phyloP scores from a whole-genome alignment of 2,329 filamentous ascomycete species.

The Colletotrichum chrysophilum region DNA sequence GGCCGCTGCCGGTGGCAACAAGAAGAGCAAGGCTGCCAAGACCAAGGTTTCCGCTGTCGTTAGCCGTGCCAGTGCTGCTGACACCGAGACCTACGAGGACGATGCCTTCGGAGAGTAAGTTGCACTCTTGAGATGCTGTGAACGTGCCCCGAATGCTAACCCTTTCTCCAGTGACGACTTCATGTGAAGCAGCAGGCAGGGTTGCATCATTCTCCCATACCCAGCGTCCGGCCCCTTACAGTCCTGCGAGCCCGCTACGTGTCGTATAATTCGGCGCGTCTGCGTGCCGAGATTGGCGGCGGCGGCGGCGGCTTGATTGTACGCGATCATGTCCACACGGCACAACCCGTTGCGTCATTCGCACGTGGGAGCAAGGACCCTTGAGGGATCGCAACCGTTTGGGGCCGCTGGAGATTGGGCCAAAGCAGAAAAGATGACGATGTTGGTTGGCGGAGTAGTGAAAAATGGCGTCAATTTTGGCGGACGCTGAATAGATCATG shows the following conservation, averaged over 20 bases:
- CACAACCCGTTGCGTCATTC: not conserved
- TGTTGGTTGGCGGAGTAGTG: not conserved
- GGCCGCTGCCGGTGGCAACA: conserved; percentile 87
- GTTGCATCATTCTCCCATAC: conserved; percentile 15
- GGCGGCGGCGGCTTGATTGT: not conserved
- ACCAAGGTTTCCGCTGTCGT: conserved; percentile 86
- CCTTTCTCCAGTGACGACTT: conserved; percentile 65
- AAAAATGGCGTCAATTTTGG: not conserved
- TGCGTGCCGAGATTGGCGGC: not conserved
- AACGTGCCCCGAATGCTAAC: conserved; percentile 24
- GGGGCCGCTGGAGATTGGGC: not conserved
- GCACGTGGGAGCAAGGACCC: not conserved
- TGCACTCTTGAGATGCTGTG: not conserved
- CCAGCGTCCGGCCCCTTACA: conserved; percentile 1
- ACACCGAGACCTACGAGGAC: conserved; percentile 81
- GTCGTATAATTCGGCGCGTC: not conserved
- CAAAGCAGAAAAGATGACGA: not conserved
- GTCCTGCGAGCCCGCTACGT: not conserved
- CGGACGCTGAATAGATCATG: not conserved
- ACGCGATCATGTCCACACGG: not conserved
- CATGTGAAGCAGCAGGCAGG: conserved; percentile 60
- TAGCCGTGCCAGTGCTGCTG: conserved; percentile 63
- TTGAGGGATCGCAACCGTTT: not conserved
- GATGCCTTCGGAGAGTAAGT: conserved; percentile 84
- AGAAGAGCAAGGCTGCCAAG: conserved; percentile 97